Evolutionary conservation across 2,329 filamentous ascomycete genomes (phyloP), one percentile per base, ranked within the genome.

Genomic region (Fusarium duplospermum): DNA sequence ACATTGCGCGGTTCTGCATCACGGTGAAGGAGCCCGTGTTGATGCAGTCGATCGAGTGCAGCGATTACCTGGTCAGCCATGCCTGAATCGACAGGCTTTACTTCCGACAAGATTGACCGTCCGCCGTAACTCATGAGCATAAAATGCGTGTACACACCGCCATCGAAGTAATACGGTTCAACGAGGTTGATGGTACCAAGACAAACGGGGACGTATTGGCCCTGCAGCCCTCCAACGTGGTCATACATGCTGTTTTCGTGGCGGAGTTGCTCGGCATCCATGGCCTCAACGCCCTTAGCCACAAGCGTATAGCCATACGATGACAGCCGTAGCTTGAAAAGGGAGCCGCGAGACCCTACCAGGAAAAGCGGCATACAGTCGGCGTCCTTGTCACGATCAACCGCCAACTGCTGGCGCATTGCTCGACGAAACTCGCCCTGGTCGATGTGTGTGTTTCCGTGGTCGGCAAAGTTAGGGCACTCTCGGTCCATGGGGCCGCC

Each of bases 251-350:
- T 27, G 9, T 79, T 74, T 66, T 85, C 78, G 61, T 82, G 71
- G 20, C 66, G 72, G 4, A 84, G 71, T 35, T 61, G 62, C 6
- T 3, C 27, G 2, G 66, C 35, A 59, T 82, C 57, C 8, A 60
- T 10, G 0, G 27, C 40, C 72, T 84, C 78, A 11, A 84, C 75
- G 7, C 82, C 83, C 71, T 86, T 85, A 18, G 82, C 82, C 3
- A 85, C 79, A 20, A 84, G 74, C 52, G 80, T 84, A 58, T 85
- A 85, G 47, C 82, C 80, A 35, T 81, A 63, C 4, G 78, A 77
- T 4, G 79, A 78, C 2, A 85, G 71, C 11, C 81, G 70, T 7
- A 85, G 36, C 72, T 85, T 84, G 72, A 84, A 84, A 54, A 85
- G 78, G 18, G 80, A 75, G 2, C 82, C 80, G 18, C 77, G 31